phyloP scores from a whole-genome alignment of 2,329 filamentous ascomycete species.

The Huntiella moniliformis region DNA sequence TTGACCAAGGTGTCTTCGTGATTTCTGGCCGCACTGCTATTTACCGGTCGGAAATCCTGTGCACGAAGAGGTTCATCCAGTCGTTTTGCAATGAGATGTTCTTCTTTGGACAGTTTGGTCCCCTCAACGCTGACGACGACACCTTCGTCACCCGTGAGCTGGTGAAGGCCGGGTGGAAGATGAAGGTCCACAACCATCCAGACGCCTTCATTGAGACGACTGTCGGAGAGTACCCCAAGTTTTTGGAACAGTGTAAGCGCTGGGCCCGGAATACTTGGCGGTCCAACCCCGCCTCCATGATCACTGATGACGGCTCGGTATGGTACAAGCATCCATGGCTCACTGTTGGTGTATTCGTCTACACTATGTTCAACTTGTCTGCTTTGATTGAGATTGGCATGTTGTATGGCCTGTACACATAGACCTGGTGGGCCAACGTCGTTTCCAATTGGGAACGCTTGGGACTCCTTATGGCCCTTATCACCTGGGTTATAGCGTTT shows the following conservation, averaged over 20 bases:
- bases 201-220: constrained; percentile 32
- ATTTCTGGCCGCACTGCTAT: constrained; percentile 36
- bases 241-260: constrained; percentile 31
- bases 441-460: neutral
- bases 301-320: constrained; percentile 7
- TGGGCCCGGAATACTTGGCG: constrained; percentile 42
- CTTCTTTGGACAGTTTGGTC: constrained; percentile 24
- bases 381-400: constrained; percentile 30
- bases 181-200: constrained; percentile 33
- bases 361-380: constrained; percentile 36
- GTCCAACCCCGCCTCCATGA: constrained; percentile 32
- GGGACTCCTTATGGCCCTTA: constrained; percentile 11
- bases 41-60: constrained; percentile 31
- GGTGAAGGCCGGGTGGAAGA: constrained; percentile 28
- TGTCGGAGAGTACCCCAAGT: constrained; percentile 31
- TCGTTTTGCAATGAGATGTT: constrained; percentile 32
- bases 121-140: constrained; percentile 38
- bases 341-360: constrained; percentile 36
- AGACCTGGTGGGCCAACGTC: constrained; percentile 5
- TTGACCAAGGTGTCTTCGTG: constrained; percentile 41
- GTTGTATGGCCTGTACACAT: constrained; percentile 15
- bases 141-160: constrained; percentile 40
- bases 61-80: constrained; percentile 22
- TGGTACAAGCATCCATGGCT: constrained; percentile 27
- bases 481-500: constrained; percentile 29